Conservation (phyloP, 805 yeast species). For the Candida nemodendra region DNA sequence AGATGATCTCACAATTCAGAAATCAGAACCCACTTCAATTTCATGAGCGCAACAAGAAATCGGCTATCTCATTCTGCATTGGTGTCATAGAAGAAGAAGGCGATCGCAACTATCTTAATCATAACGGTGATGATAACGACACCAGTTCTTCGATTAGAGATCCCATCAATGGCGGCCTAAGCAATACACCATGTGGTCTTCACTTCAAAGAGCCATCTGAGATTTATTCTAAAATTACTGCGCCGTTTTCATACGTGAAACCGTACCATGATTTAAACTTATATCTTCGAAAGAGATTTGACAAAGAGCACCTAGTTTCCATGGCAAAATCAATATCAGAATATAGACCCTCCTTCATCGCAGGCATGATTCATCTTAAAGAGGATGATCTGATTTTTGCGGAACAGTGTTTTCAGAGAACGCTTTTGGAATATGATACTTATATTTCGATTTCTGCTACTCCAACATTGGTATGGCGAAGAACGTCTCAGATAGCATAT, state of each 20-base stretch:
- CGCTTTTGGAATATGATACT: conserved; percentile 83
- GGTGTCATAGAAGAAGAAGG: conserved; percentile 42
- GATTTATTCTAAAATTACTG: conserved; percentile 69
- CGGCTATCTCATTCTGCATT: conserved; percentile 47
- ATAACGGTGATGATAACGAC: conserved; percentile 1
- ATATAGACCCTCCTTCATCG: conserved; percentile 89
- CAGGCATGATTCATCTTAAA: conserved; percentile 82
- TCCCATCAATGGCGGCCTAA: neutral
- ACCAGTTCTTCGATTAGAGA: neutral
- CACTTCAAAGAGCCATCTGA: conserved; percentile 67
- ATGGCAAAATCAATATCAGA: conserved; percentile 89
- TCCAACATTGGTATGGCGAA: conserved; percentile 92
- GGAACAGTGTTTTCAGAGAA: conserved; percentile 95
- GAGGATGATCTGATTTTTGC: conserved; percentile 91
- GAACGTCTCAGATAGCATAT: conserved; percentile 93
- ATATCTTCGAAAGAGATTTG: conserved; percentile 71
- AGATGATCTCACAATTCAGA: conserved; percentile 40
- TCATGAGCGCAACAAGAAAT: conserved; percentile 30
- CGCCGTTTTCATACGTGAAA: conserved; percentile 85
- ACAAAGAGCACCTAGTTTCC: conserved; percentile 58
- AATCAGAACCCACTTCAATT: conserved; percentile 41
- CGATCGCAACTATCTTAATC: conserved; percentile 15
- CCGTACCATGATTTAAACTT: conserved; percentile 82
- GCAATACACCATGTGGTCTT: conserved; percentile 36
- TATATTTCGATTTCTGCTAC: conserved; percentile 85